phyloP scores from a whole-genome alignment of 768 basidiomycete genomes.

The Amanita pseudoporphyria region DNA sequence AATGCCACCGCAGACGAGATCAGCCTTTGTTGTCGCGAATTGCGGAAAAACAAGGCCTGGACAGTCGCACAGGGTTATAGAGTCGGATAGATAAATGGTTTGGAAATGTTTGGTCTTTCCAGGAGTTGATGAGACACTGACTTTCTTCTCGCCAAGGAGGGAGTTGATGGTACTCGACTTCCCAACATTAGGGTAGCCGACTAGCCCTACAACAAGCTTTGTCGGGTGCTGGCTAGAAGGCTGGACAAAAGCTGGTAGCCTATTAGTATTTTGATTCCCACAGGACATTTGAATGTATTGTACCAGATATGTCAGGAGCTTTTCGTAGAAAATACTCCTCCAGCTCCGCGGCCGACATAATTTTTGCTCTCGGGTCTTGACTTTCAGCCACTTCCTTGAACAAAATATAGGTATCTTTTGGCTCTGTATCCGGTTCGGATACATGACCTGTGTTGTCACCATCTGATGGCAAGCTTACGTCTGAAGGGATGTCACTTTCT shows the following conservation, averaged over 20 bases:
- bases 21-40: constrained; percentile 94
- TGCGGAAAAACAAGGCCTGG: constrained; percentile 98
- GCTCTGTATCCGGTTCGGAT: constrained; percentile 17
- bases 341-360: constrained; percentile 79
- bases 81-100: constrained; percentile 87
- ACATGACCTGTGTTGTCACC: constrained; percentile 18
- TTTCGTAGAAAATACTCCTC: constrained; percentile 69
- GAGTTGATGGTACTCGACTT: constrained; percentile 99
- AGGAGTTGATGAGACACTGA: constrained; percentile 95
- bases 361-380: constrained; percentile 58
- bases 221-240: constrained; percentile 43
- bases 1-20: constrained; percentile 93
- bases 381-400: constrained; percentile 41
- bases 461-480: constrained; percentile 1
- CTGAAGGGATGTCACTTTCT: not conserved
- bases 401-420: constrained; percentile 37
- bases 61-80: constrained; percentile 89
- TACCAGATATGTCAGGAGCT: constrained; percentile 66
- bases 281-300: constrained; percentile 11
- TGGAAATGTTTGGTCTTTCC: constrained; percentile 99
- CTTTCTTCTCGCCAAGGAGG: constrained; percentile 91
- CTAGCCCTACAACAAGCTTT: constrained; percentile 78
- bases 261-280: constrained; percentile 1
- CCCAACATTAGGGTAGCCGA: constrained; percentile 98
- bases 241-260: constrained; percentile 46